Percentiles rank a stretch among this genome's conserved stretches.
phyloP scores from a whole-genome alignment of 1,284 basidiomycete genomes.

The Sporisorium scitamineum region DNA sequence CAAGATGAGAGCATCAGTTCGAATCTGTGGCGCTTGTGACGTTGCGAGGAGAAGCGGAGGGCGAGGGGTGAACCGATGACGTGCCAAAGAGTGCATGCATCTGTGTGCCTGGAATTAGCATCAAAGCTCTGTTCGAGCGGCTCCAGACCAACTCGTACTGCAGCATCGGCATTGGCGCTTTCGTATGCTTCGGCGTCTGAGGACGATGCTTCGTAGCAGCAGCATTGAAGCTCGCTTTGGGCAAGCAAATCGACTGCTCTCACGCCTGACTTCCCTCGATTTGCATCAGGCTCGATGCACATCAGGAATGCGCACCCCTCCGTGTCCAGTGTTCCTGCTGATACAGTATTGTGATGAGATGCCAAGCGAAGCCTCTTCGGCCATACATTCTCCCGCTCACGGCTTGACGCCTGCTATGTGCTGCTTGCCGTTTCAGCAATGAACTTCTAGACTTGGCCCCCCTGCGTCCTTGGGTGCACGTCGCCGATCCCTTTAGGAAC shows the following conservation, averaged over 20 bases:
- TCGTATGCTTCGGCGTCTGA: constrained; percentile 1
- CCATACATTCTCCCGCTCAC: constrained; percentile 1
- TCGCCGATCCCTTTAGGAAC: constrained; percentile 1
- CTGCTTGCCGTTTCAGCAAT: background rate
- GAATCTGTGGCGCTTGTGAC: background rate
- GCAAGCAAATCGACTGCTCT: background rate
- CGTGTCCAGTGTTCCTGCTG: too few relatives aligned
- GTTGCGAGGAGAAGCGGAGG: background rate
- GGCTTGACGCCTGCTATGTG: background rate
- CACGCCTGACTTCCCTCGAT: background rate
- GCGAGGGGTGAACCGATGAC: background rate
- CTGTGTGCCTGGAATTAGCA: background rate
- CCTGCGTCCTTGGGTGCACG: background rate
- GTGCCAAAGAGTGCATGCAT: background rate
- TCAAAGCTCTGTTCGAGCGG: background rate
- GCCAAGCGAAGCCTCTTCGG: constrained; percentile 11
- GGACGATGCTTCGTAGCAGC: background rate
- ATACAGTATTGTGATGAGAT: too few relatives aligned
- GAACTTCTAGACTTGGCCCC: background rate
- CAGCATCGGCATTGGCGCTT: constrained; percentile 2
- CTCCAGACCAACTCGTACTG: background rate
- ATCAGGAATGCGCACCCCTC: background rate
- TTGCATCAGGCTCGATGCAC: background rate
- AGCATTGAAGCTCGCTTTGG: background rate
- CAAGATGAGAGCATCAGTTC: background rate